These are phyloP conservation scores for Dactylellina parvicollis DNA, from an alignment of 2,329 filamentous ascomycete genomes.

Conservation along the genomic window DNA sequence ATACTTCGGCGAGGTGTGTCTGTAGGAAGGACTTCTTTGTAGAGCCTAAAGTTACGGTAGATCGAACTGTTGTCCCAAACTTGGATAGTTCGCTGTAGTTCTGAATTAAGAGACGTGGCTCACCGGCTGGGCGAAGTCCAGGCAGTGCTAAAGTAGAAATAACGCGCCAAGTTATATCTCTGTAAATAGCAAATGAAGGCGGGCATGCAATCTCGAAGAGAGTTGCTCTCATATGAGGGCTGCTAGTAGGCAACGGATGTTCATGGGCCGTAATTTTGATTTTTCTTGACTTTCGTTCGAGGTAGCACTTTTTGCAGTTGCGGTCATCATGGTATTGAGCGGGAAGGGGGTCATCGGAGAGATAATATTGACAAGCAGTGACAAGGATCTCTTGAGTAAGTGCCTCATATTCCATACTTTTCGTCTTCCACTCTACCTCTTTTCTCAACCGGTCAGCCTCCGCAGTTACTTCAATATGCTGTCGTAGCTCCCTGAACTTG, in stretches of 20 bases:
- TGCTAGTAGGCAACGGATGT: slow-evolving; percentile 61
- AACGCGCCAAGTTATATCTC: slow-evolving; percentile 63
- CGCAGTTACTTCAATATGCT: slow-evolving; percentile 61
- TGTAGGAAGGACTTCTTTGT: slow-evolving; percentile 64
- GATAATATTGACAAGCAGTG: slow-evolving; percentile 60
- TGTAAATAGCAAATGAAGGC: slow-evolving; percentile 60
- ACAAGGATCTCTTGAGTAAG: slow-evolving; percentile 60
- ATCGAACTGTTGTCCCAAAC: slow-evolving; percentile 53
- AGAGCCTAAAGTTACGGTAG: slow-evolving; percentile 63
- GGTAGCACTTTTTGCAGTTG: slow-evolving; percentile 61
- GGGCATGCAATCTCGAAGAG: slow-evolving; percentile 64
- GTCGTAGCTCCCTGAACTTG: slow-evolving; percentile 59
- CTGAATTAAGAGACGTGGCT: slow-evolving; percentile 59
- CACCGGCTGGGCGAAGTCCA: not conserved
- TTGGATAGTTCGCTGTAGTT: slow-evolving; percentile 60
- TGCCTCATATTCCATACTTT: slow-evolving; percentile 61
- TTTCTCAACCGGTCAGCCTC: slow-evolving; percentile 59
- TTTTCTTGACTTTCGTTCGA: slow-evolving; percentile 57
- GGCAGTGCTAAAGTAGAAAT: slow-evolving; percentile 54
- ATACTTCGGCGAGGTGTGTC: slow-evolving; percentile 65
- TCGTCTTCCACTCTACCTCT: slow-evolving; percentile 61
- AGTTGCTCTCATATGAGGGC: slow-evolving; percentile 59
- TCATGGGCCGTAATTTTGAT: slow-evolving; percentile 63
- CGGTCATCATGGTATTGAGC: slow-evolving; percentile 59
- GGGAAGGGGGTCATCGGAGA: slow-evolving; percentile 39